phyloP scores from a whole-genome alignment of 139 green algal genomes.

The Desmodesmus armatus region DNA sequence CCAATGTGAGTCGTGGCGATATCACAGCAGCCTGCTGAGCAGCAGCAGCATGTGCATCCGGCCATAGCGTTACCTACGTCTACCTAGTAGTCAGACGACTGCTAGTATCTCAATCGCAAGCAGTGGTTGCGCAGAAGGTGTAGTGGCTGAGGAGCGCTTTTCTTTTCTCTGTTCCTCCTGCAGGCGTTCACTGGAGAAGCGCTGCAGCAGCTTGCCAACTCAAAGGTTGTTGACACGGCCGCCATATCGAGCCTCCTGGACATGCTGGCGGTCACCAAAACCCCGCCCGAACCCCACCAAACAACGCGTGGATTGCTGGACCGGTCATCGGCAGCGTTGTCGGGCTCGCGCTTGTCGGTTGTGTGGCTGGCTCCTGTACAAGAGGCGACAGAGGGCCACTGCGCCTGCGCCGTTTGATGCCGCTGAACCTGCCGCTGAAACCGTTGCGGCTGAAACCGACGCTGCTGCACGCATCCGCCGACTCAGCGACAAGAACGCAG shows the following conservation, averaged over 20 bases:
- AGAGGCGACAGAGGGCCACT: too few species aligned
- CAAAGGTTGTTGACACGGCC: not conserved
- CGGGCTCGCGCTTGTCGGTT: not conserved
- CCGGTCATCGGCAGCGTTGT: not conserved
- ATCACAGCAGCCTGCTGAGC: conserved; percentile 11
- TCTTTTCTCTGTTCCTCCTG: not conserved
- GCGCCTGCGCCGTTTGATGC: too few species aligned
- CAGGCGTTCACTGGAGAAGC: not conserved
- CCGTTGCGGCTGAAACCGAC: too few species aligned
- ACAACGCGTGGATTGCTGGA: not conserved
- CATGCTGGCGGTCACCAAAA: not conserved
- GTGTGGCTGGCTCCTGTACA: not conserved
- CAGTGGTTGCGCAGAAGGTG: too few species aligned
- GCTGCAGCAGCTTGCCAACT: too few species aligned
- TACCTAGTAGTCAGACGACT: too few species aligned
- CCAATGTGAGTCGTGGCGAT: not conserved
- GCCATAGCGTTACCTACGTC: too few species aligned
- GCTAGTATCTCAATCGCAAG: not conserved
- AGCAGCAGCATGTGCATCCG: not conserved
- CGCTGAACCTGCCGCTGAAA: too few species aligned
- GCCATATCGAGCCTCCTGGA: not conserved
- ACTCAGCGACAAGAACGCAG: too few species aligned
- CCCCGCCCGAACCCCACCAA: too few species aligned
- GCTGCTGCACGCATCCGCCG: too few species aligned
- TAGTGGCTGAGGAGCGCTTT: too few species aligned